Base-by-base conservation (phyloP, 495 filamentous ascomycete species). In the Aspergillus funiculosus region DNA sequence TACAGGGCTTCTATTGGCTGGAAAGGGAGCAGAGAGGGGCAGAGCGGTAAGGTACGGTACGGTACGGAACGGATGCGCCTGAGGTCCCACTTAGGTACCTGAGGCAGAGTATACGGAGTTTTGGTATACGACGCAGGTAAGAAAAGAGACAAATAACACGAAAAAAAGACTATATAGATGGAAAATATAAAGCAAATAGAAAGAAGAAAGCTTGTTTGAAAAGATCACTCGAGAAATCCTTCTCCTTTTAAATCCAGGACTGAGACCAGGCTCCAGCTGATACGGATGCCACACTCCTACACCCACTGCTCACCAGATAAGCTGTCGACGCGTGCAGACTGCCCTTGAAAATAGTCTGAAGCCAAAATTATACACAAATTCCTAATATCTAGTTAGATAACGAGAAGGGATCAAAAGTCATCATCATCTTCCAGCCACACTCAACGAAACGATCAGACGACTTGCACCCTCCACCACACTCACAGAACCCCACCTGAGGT, bases 361-460 rank as follows among this genome's bases (percentile, higher is more conserved):
- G n/a, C n/a, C n/a, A n/a, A n/a, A n/a, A n/a, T n/a, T n/a, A n/a
- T n/a, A n/a, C n/a, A n/a, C n/a, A n/a, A n/a, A n/a, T n/a, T n/a
- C n/a, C n/a, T n/a, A n/a, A n/a, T n/a, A n/a, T n/a, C n/a, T n/a
- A n/a, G n/a, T n/a, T n/a, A n/a, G n/a, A n/a, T n/a, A n/a, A n/a
- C n/a, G n/a, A n/a, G n/a, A n/a, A n/a, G n/a, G n/a, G n/a, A n/a
- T n/a, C 7, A 30, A n/a, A n/a, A n/a, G n/a, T n/a, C n/a, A 38
- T 25, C 17, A 28, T 20, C 44, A 28, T 20, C 43, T 24, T 27
- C 39, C 39, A 48, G 39, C 43, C 39, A 40, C 29, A 5, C 39
- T 29, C 36, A 14, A 24, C 22, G 24, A 35, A 1, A 41, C 32
- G 47, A 49, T 54, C 52, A 54, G 52, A 38, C 46, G 52, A 54